Percentiles rank a stretch among this genome's conserved stretches.
Conservation (phyloP, 169 alveolate genomes). For the Babesia gibsoni region DNA sequence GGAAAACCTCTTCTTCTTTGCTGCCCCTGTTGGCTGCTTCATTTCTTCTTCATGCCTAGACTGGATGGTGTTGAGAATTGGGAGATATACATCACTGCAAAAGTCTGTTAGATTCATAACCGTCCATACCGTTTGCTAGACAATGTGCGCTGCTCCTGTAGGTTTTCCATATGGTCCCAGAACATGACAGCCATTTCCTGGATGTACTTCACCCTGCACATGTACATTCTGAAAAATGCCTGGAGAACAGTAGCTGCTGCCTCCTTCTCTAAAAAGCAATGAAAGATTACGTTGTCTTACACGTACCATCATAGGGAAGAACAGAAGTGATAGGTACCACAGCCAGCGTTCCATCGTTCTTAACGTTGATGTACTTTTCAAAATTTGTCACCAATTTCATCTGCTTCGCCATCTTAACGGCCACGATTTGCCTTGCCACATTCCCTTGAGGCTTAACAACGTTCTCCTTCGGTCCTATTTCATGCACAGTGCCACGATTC, state of each 20-base stretch:
- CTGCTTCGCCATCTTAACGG: constrained; percentile 42
- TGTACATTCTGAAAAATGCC: constrained; percentile 40
- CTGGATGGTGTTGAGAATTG: constrained; percentile 46
- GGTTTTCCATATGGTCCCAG: constrained; percentile 66
- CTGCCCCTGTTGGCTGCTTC: background rate
- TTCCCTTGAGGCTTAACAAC: constrained; percentile 32
- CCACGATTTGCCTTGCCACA: constrained; percentile 31
- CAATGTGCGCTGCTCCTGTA: constrained; percentile 61
- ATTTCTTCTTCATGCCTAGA: background rate
- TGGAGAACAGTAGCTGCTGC: constrained; percentile 67
- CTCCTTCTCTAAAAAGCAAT: constrained; percentile 24
- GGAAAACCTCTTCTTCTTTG: constrained; percentile 43
- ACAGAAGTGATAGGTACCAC: constrained; percentile 38
- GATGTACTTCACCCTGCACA: constrained; percentile 41
- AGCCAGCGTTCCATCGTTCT: constrained; percentile 7
- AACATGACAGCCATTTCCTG: constrained; percentile 53
- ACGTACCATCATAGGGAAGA: constrained; percentile 26
- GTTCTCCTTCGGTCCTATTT: constrained; percentile 30
- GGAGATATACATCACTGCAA: constrained; percentile 46
- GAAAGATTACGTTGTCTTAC: background rate
- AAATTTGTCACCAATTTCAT: constrained; percentile 5
- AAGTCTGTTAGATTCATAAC: background rate
- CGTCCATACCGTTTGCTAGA: constrained; percentile 34
- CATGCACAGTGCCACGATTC: constrained; percentile 40
- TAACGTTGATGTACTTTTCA: background rate